Evolutionary conservation across 441 rosid species (phyloP).

Genomic region (Erodium moschatum): DNA sequence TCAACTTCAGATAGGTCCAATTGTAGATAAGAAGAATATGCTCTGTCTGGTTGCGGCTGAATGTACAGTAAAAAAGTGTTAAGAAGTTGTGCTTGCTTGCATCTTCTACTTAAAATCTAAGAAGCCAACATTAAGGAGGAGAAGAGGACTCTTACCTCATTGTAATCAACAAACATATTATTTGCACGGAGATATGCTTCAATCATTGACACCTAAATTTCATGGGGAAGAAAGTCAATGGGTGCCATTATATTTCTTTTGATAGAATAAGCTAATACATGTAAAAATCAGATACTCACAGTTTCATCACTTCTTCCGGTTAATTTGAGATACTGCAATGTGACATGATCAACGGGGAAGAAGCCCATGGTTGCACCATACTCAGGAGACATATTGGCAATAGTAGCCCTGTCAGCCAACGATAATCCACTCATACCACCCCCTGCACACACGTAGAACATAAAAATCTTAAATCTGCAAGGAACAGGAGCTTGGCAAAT

Average conservation of each 20-base stretch:
- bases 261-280: slow-evolving; percentile 13
- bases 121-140: not conserved
- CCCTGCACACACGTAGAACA: slow-evolving; percentile 36
- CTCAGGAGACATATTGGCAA: slow-evolving; percentile 99
- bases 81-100: not conserved
- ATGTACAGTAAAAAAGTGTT: slow-evolving; percentile 10
- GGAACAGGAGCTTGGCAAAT: slow-evolving; percentile 11
- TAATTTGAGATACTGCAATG: slow-evolving; percentile 85
- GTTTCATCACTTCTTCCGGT: slow-evolving; percentile 98
- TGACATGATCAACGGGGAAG: slow-evolving; percentile 98
- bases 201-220: slow-evolving; percentile 69
- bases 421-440: slow-evolving; percentile 86
- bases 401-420: slow-evolving; percentile 98
- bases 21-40: slow-evolving; percentile 82
- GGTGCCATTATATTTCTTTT: not conserved
- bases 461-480: slow-evolving; percentile 6
- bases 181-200: slow-evolving; percentile 96
- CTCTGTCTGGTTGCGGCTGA: slow-evolving; percentile 89
- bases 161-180: slow-evolving; percentile 87
- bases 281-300: slow-evolving; percentile 38
- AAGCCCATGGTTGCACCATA: slow-evolving; percentile 99
- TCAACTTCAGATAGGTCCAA: slow-evolving; percentile 38
- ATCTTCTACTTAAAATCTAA: not conserved
- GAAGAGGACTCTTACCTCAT: slow-evolving; percentile 43
- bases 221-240: slow-evolving; percentile 19